A percentile compares a stretch with the other conserved stretches of the same genome.
Evolutionary conservation across 495 filamentous ascomycete species (phyloP).

Genomic region (Lentithecium fluviatile): DNA sequence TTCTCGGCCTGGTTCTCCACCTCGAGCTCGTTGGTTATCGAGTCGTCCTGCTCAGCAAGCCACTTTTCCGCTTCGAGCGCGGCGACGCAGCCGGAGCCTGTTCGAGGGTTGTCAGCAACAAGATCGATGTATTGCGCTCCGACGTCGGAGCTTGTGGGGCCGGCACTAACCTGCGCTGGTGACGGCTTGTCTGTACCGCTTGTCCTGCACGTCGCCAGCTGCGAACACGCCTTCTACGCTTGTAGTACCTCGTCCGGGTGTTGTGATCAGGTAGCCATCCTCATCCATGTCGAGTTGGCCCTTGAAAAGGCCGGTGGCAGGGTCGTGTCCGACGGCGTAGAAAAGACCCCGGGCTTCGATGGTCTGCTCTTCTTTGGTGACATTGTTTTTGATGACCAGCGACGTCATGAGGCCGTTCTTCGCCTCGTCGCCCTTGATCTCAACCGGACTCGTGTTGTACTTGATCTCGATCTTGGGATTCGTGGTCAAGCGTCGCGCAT

Average conservation of each 20-base stretch:
- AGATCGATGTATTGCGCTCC: not conserved
- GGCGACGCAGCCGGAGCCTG: conserved; percentile 90
- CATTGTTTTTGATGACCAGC: conserved; percentile 74
- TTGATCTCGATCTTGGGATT: conserved; percentile 86
- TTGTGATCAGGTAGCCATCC: conserved; percentile 86
- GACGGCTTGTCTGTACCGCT: conserved; percentile 95
- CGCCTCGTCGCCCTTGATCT: conserved; percentile 81
- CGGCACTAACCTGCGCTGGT: conserved; percentile 83
- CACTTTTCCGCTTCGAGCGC: conserved; percentile 94
- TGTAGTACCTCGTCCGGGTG: conserved; percentile 84
- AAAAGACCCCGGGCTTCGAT: conserved; percentile 91
- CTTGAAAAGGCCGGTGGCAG: conserved; percentile 83
- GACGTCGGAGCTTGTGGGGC: not conserved
- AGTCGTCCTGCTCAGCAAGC: conserved; percentile 69
- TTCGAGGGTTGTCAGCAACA: conserved; percentile 41
- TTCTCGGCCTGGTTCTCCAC: conserved; percentile 46
- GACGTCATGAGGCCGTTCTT: conserved; percentile 76
- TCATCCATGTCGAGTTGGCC: conserved; percentile 78
- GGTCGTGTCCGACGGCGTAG: conserved; percentile 97
- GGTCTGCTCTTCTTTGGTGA: conserved; percentile 72
- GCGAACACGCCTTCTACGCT: conserved; percentile 92
- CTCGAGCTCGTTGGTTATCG: conserved; percentile 46
- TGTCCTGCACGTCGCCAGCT: conserved; percentile 97
- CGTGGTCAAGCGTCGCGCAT: conserved; percentile 77
- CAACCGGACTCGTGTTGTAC: conserved; percentile 76